These are phyloP conservation scores for Miscanthus lutarioriparius DNA, from an alignment of 176 grass and related monocot genomes.

Conservation along the genomic window DNA sequence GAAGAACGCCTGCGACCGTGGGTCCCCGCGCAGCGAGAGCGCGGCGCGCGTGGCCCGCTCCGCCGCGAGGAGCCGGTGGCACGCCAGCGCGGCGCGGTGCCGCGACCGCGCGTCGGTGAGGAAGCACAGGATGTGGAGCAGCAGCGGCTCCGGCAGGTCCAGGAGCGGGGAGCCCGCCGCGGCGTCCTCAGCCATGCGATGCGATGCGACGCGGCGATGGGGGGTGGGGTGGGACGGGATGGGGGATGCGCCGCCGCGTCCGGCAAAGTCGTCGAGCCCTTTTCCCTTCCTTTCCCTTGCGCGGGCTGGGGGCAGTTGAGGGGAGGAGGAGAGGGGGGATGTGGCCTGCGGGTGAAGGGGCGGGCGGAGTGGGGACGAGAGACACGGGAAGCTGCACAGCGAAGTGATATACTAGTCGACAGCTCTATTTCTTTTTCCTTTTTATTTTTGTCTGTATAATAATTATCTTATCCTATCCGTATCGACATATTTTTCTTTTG, in stretches of 20 bases:
- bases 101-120: slow-evolving; percentile 55
- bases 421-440: not conserved
- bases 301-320: not conserved
- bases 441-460: not conserved
- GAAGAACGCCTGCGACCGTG: slow-evolving; percentile 31
- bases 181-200: slow-evolving; percentile 37
- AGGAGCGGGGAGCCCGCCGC: slow-evolving; percentile 34
- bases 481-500: not conserved
- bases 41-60: slow-evolving; percentile 67
- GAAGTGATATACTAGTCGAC: slow-evolving; percentile 55
- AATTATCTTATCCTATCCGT: slow-evolving; percentile 41
- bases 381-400: slow-evolving; percentile 19
- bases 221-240: not conserved
- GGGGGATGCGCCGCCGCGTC: slow-evolving; percentile 12
- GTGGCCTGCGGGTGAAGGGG: slow-evolving; percentile 14
- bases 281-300: slow-evolving; percentile 12
- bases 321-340: not conserved
- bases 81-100: slow-evolving; percentile 58
- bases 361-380: slow-evolving; percentile 16
- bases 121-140: slow-evolving; percentile 58
- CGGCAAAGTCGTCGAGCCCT: slow-evolving; percentile 6
- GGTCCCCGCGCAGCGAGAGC: slow-evolving; percentile 79
- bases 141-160: slow-evolving; percentile 82
- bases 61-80: slow-evolving; percentile 45
- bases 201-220: slow-evolving; percentile 11